Percentiles rank a stretch among this genome's conserved stretches.
phyloP scores from a whole-genome alignment of 2,329 filamentous ascomycete species.

The Plectosphaerella cucumerina region DNA sequence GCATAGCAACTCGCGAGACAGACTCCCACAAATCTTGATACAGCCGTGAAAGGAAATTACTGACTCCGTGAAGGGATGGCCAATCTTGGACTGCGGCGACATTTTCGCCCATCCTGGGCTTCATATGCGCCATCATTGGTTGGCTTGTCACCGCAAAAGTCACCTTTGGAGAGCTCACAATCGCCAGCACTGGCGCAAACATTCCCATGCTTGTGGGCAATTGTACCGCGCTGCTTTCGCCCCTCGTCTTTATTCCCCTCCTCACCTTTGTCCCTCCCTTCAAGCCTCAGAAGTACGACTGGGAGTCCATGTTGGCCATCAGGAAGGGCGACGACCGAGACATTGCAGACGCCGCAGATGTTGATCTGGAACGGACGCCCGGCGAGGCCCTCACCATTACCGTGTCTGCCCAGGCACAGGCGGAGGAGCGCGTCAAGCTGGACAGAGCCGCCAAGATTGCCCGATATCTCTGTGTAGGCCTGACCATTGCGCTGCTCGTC shows the following conservation, averaged over 20 bases:
- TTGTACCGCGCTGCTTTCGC: slow-evolving; percentile 69
- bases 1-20: too few relatives aligned
- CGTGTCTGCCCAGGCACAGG: slow-evolving; percentile 8
- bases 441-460: slow-evolving; percentile 41
- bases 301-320: slow-evolving; percentile 70
- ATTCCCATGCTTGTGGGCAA: slow-evolving; percentile 79
- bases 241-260: slow-evolving; percentile 64
- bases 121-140: slow-evolving; percentile 64
- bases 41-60: too few relatives aligned
- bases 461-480: slow-evolving; percentile 46
- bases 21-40: too few relatives aligned
- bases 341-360: slow-evolving; percentile 53
- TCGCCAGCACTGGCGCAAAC: slow-evolving; percentile 70
- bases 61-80: too few relatives aligned
- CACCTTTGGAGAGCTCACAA: slow-evolving; percentile 59
- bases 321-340: slow-evolving; percentile 70
- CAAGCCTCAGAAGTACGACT: slow-evolving; percentile 66
- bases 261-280: slow-evolving; percentile 50
- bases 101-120: slow-evolving; percentile 63
- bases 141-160: slow-evolving; percentile 76
- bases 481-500: slow-evolving; percentile 48
- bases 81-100: slow-evolving; percentile 59
- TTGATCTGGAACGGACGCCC: slow-evolving; percentile 62
- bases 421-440: slow-evolving; percentile 36
- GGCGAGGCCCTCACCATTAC: slow-evolving; percentile 5